phyloP scores from a whole-genome alignment of 2,329 filamentous ascomycete genomes.

The Pochonia chlamydosporia region DNA sequence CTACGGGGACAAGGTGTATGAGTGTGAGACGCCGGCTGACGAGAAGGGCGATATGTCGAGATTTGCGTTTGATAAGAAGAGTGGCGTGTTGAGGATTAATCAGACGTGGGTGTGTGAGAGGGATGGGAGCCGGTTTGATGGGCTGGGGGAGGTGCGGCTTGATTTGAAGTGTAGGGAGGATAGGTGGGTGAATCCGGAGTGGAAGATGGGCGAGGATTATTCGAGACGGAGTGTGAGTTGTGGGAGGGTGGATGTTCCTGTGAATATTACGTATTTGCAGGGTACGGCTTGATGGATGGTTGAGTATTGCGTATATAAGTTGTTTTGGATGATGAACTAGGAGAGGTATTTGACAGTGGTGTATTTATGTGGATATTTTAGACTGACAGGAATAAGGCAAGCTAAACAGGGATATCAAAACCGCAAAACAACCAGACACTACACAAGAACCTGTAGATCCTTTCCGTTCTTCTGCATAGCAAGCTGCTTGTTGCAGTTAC shows the following conservation, averaged over 20 bases:
- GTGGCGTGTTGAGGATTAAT: not conserved
- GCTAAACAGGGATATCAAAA: no score
- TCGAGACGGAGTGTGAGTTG: not conserved
- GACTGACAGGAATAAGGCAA: no score
- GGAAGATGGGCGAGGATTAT: not conserved
- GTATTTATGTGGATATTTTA: no score
- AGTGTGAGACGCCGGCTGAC: not conserved
- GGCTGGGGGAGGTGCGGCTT: not conserved
- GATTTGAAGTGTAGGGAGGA: not conserved
- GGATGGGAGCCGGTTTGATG: conserved; percentile 1
- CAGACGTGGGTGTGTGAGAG: conserved; percentile 2
- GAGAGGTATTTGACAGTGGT: no score
- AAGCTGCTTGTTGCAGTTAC: conserved; percentile 16
- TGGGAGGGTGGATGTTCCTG: not conserved
- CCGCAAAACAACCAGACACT: no score
- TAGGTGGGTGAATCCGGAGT: not conserved
- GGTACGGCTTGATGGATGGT: not conserved
- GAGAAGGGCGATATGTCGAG: not conserved
- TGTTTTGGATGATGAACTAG: no score
- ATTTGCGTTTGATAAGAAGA: not conserved
- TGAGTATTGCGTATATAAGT: no score
- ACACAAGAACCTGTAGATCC: conserved; percentile 1
- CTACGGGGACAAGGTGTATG: not conserved
- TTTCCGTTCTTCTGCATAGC: conserved; percentile 12
- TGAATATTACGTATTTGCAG: not conserved